Evolutionary conservation across 192 early-diverging fungal genomes (phyloP), one percentile per base, ranked within the genome.

Genomic region (Dissophora globulifera): DNA sequence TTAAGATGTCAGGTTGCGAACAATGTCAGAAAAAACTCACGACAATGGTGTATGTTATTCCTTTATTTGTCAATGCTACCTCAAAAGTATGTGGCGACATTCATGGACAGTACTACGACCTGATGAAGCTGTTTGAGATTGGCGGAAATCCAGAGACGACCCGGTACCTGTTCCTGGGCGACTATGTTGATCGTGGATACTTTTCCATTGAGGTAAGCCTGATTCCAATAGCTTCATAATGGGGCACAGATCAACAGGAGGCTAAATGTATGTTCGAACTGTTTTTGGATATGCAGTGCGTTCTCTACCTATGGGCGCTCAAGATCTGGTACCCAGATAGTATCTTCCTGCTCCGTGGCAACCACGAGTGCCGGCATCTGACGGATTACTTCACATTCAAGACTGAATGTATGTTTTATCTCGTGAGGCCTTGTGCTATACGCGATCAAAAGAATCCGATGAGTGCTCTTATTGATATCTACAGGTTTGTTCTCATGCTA

Each of bases 311-410:
- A 41, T 93, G 89, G 87, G 45, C 92, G 27, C 83, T 98, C 57
- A 98, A 98, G 80, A 90, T 93, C 51, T 94, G 93, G 91, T 93
- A 94, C 66, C 93, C 93, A 7, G 81, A 84, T 19, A 87, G 90
- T 30, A 62, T 96, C 33, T 94, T 91, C 65, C 82, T 98, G 71
- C 81, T 98, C 32, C 89, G 96, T 22, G 96, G 96, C 48, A 96
- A 98, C 80, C 94, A 98, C 79, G 96, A 98, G 81, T 96, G 95
- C 79, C 86, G 93, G 35, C 96, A 98, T 75, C 86, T 98, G 81
- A 98, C 96, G 9, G 93, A 96, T 62, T 96, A 96, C 79, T 98
- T 96, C 78, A 96, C 94, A 1, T 98, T 98, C 83, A 95, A 96
- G 82, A 80, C 92, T 19, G 96, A 98, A 83, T 95, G 96, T 93